Evolutionary conservation across 2,329 filamentous ascomycete genomes (phyloP), one percentile per base, ranked within the genome.

Genomic region (Beauveria caledonica): DNA sequence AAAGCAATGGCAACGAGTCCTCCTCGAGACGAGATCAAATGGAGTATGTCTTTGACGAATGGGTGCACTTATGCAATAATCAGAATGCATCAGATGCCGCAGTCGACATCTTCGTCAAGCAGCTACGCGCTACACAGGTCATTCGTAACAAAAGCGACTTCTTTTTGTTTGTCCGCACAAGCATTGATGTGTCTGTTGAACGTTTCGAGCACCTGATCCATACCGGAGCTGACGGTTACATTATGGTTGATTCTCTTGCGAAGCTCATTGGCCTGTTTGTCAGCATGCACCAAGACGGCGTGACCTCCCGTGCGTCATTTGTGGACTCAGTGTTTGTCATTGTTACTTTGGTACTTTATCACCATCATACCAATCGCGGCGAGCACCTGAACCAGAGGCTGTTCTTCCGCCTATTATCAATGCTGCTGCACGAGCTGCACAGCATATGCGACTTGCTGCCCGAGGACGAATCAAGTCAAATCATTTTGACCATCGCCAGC

Each of bases 21-120:
- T 72, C 76, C 44, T 79, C 83, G 36, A 86, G 86, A 66, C 85
- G 86, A 63, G 90, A 96, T 63, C 91, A 97, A 71, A 85, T 96
- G 74, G 91, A 95, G 67, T 97, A 99, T 70, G 82, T 97, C 21
- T 97, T 99, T 68, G 92, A 93, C 48, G 94, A 99, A 75, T 99
- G 94, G 94, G 84, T 93, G 29, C 86, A 88, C 62, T 82, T 97
- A 8, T 88, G 82, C 75, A 88, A 88, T 72, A 90, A 91, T 67
- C 82, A 86, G n/a, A 85, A 87, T 65, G 85, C 87, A 4, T 86
- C 87, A 4, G 88, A 91, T 63, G 89, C 88, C 68, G 83, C 87
- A 0, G 80, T 86, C 58, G 77, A 82, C 6, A 84, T 89, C 1
- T 97, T 97, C 73, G 83, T 97, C 50, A 86, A 88, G 67, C 93